These are phyloP conservation scores for Psilocybe tampanensis DNA, from an alignment of 768 basidiomycete genomes.

Conservation along the genomic window DNA sequence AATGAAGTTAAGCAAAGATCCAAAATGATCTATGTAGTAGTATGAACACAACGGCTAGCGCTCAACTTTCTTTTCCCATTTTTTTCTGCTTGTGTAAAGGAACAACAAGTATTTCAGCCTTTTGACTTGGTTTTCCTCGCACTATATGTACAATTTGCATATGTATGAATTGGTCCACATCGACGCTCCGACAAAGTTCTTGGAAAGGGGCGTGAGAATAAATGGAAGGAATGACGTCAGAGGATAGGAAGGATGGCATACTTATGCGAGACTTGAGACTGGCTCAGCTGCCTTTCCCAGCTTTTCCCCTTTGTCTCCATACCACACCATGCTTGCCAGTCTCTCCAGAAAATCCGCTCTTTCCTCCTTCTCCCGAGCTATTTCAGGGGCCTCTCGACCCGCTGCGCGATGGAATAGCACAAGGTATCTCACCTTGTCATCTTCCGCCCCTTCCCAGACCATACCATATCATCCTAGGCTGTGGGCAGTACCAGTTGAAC, in stretches of 20 bases:
- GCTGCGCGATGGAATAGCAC: conserved; percentile 19
- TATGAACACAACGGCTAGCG: too few species aligned
- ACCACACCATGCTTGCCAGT: background rate
- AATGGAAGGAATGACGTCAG: too few species aligned
- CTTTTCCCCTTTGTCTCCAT: background rate
- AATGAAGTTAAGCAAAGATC: too few species aligned
- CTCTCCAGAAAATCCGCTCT: background rate
- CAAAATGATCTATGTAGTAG: too few species aligned
- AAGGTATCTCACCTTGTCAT: conserved; percentile 15
- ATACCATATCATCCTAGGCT: conserved; percentile 14
- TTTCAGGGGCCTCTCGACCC: conserved; percentile 5
- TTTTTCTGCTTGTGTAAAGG: too few species aligned
- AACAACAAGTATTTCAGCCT: too few species aligned
- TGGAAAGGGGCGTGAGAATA: too few species aligned
- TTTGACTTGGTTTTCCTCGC: too few species aligned
- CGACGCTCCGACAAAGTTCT: too few species aligned
- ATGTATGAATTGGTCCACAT: too few species aligned
- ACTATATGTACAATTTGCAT: too few species aligned
- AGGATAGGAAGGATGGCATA: background rate
- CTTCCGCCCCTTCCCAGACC: background rate
- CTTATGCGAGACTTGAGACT: background rate
- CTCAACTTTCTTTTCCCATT: too few species aligned
- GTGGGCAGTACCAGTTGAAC: background rate
- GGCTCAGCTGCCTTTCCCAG: background rate
- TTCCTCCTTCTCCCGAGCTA: background rate